A percentile compares a stretch with the other conserved stretches of the same genome.
Conservation (phyloP, 2,329 filamentous ascomycete genomes). For the Claviceps sp. region DNA sequence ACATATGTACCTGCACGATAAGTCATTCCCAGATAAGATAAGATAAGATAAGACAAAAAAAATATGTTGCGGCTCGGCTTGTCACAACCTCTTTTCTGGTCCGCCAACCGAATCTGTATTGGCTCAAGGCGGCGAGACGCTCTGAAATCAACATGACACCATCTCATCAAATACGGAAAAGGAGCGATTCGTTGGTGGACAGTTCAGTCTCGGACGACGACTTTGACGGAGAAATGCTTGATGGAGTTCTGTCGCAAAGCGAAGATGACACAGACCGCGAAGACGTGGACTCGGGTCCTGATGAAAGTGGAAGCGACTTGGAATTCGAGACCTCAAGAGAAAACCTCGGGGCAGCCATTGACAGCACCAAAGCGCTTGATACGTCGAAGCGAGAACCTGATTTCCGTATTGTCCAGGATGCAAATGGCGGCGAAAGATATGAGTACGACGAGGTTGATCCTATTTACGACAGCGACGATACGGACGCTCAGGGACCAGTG, state of each 20-base stretch:
- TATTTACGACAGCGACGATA: slow-evolving; percentile 91
- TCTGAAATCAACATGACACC: slow-evolving; percentile 6
- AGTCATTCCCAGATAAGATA: too few species aligned
- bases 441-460: slow-evolving; percentile 90
- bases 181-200: slow-evolving; percentile 48
- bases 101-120: not conserved
- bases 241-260: slow-evolving; percentile 41
- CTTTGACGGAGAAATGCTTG: slow-evolving; percentile 38
- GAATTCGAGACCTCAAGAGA: slow-evolving; percentile 23
- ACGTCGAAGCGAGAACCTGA: not conserved
- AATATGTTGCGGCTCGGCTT: too few species aligned
- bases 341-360: not conserved
- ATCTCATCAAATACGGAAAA: slow-evolving; percentile 35
- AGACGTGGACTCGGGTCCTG: slow-evolving; percentile 9
- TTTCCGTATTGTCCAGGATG: slow-evolving; percentile 54
- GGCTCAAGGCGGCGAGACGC: not conserved
- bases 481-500: slow-evolving; percentile 60
- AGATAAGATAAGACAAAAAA: too few species aligned
- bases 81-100: not conserved
- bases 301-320: slow-evolving; percentile 1
- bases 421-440: slow-evolving; percentile 82
- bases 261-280: slow-evolving; percentile 22
- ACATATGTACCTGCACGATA: too few species aligned
- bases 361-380: not conserved
- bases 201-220: slow-evolving; percentile 38